These are phyloP conservation scores for Phyllosticta citriasiana DNA, from an alignment of 2,329 filamentous ascomycete genomes.

Conservation along the genomic window DNA sequence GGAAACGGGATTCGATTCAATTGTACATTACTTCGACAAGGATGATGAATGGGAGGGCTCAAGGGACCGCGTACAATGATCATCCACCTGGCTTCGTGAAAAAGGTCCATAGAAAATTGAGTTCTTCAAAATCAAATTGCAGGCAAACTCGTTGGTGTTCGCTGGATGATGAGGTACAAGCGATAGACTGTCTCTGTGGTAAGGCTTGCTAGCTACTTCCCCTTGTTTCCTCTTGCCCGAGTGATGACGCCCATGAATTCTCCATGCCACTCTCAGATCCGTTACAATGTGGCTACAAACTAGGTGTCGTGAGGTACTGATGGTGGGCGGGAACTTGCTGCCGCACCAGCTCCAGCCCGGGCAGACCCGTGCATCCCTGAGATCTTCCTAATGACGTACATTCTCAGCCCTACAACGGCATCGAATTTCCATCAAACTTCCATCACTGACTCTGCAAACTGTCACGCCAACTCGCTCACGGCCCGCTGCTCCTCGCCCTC, in stretches of 20 bases:
- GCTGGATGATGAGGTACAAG: too few relatives aligned
- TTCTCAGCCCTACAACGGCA: conserved; percentile 5
- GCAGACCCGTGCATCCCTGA: not conserved
- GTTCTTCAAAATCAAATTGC: not conserved
- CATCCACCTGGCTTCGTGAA: not conserved
- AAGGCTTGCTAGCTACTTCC: too few relatives aligned
- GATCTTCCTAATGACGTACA: conserved; percentile 5
- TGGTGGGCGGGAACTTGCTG: not conserved
- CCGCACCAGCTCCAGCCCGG: not conserved
- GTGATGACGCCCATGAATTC: too few relatives aligned
- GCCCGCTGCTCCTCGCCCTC: not conserved
- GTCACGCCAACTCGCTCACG: not conserved
- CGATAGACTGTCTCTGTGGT: too few relatives aligned
- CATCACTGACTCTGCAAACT: not conserved
- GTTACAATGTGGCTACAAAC: too few relatives aligned
- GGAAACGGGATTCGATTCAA: not conserved
- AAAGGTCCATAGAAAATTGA: not conserved
- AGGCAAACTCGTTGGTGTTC: too few relatives aligned
- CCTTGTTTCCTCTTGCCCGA: too few relatives aligned
- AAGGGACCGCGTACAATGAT: not conserved
- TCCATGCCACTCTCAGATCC: too few relatives aligned
- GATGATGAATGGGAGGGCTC: not conserved
- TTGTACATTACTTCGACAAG: not conserved
- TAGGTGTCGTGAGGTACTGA: not conserved
- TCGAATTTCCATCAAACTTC: not conserved